Percentiles rank a stretch among this genome's conserved stretches.
These are phyloP conservation scores for Prunus davidiana DNA, from an alignment of 306 rosid species.

Conservation along the genomic window DNA sequence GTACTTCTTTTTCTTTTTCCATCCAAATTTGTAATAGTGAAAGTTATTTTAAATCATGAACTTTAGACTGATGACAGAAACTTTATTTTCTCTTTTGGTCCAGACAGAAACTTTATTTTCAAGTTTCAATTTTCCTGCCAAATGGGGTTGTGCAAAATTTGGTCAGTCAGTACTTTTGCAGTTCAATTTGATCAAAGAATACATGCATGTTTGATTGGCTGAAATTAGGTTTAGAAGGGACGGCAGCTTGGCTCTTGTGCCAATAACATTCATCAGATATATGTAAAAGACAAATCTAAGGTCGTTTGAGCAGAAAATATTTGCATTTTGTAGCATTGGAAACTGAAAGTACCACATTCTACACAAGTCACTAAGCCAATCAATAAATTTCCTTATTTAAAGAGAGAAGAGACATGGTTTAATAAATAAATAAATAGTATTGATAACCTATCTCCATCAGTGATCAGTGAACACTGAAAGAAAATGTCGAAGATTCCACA, in stretches of 20 bases:
- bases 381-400: background rate
- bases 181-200: background rate
- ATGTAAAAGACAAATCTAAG: background rate
- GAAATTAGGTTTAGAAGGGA: background rate
- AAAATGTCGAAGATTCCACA: background rate
- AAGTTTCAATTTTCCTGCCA: background rate
- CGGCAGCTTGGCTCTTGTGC: conserved; percentile 28
- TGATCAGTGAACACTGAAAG: background rate
- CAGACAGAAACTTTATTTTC: background rate
- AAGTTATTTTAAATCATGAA: conserved; percentile 7
- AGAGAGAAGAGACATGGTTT: conserved; percentile 3
- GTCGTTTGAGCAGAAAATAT: background rate
- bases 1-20: background rate
- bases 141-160: background rate
- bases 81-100: background rate
- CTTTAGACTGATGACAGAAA: conserved; percentile 4
- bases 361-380: background rate
- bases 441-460: background rate
- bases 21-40: conserved; percentile 19
- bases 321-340: background rate
- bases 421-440: background rate
- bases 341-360: background rate
- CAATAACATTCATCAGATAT: conserved; percentile 10
- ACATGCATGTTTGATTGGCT: background rate
- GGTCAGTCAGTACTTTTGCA: background rate